Evolutionary conservation across 2,329 filamentous ascomycete genomes (phyloP).

Genomic region (Calycina herbarum): DNA sequence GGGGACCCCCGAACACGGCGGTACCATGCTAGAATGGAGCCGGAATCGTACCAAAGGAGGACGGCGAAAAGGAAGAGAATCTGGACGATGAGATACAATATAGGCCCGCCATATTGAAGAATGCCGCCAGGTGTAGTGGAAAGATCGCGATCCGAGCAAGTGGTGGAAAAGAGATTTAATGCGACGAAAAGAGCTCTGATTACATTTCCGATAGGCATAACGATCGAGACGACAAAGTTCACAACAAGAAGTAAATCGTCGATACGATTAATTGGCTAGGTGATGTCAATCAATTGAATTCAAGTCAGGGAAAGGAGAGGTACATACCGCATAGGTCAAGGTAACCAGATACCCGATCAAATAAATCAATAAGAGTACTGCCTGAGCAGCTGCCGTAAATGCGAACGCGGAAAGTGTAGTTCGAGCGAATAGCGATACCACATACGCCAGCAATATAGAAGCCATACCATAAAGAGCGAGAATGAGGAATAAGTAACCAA

Average conservation of each 20-base stretch:
- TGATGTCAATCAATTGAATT: constrained; percentile 9
- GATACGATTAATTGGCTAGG: constrained; percentile 60
- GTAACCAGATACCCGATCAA: constrained; percentile 71
- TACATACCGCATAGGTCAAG: constrained; percentile 63
- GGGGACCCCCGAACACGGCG: constrained; percentile 38
- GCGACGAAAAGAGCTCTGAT: constrained; percentile 73
- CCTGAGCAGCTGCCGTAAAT: constrained; percentile 75
- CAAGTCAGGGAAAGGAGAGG: not conserved
- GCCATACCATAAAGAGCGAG: constrained; percentile 80
- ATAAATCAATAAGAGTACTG: constrained; percentile 69
- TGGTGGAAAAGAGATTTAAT: constrained; percentile 80
- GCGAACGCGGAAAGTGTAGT: constrained; percentile 85
- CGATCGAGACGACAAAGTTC: constrained; percentile 71
- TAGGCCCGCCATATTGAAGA: constrained; percentile 76
- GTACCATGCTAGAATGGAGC: constrained; percentile 59
- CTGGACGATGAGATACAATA: constrained; percentile 79
- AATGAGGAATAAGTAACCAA: constrained; percentile 79
- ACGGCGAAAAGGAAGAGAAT: constrained; percentile 68
- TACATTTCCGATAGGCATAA: constrained; percentile 77
- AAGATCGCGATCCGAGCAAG: constrained; percentile 66
- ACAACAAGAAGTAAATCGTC: constrained; percentile 67
- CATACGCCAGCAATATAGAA: constrained; percentile 74
- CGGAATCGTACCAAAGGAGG: constrained; percentile 79
- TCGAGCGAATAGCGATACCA: constrained; percentile 75
- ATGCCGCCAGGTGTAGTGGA: constrained; percentile 70